Percentiles rank a stretch among this genome's conserved stretches.
Evolutionary conservation across 2,329 filamentous ascomycete genomes (phyloP).

Genomic region (Xylariales sp.): DNA sequence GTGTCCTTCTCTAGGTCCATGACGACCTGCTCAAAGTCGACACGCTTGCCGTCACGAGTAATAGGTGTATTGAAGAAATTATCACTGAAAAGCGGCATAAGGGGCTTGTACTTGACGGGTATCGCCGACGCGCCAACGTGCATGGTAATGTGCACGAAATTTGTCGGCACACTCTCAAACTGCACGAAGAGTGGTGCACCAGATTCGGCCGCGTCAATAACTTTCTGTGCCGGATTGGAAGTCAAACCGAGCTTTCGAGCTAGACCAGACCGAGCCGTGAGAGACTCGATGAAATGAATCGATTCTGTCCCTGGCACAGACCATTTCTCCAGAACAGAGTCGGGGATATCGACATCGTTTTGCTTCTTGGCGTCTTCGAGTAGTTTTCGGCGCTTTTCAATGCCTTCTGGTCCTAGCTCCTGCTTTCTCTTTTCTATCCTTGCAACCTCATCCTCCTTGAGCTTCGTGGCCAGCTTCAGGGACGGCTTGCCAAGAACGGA

Average conservation of each 20-base stretch:
- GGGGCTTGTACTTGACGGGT: slow-evolving; percentile 76
- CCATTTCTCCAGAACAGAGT: slow-evolving; percentile 75
- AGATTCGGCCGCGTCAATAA: slow-evolving; percentile 64
- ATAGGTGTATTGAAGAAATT: slow-evolving; percentile 96
- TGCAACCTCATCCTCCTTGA: slow-evolving; percentile 76
- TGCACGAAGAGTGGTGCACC: slow-evolving; percentile 83
- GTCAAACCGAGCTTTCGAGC: slow-evolving; percentile 66
- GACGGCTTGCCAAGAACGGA: slow-evolving; percentile 88
- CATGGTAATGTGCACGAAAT: slow-evolving; percentile 82
- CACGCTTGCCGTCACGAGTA: slow-evolving; percentile 64
- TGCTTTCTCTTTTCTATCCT: slow-evolving; percentile 75
- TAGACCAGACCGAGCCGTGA: slow-evolving; percentile 75
- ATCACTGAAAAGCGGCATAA: slow-evolving; percentile 79
- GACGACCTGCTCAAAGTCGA: slow-evolving; percentile 90
- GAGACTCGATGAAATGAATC: slow-evolving; percentile 90
- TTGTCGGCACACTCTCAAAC: slow-evolving; percentile 90
- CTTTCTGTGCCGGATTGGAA: slow-evolving; percentile 66
- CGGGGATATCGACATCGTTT: slow-evolving; percentile 83
- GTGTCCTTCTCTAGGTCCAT: slow-evolving; percentile 89
- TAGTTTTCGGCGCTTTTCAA: slow-evolving; percentile 68
- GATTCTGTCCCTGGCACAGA: slow-evolving; percentile 80
- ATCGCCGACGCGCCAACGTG: slow-evolving; percentile 74
- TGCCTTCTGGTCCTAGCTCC: slow-evolving; percentile 73
- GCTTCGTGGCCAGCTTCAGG: slow-evolving; percentile 67
- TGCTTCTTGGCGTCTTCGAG: slow-evolving; percentile 80